A percentile compares a stretch with the other conserved stretches of the same genome.
phyloP scores from a whole-genome alignment of 1,284 basidiomycete genomes.

The Sporisorium reilianum region DNA sequence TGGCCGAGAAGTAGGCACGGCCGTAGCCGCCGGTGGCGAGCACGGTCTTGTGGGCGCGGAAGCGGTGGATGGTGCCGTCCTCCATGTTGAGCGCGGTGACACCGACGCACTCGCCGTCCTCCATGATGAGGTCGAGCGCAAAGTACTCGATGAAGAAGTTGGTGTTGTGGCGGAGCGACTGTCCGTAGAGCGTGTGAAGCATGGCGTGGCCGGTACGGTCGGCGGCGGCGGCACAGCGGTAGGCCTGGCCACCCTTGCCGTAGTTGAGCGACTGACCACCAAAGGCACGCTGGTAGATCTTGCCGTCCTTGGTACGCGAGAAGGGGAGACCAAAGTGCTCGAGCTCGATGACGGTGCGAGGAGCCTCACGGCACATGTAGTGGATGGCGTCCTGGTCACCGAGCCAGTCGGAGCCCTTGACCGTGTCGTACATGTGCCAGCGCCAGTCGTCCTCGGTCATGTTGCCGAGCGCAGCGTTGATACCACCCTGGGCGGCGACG shows the following conservation, averaged over 20 bases:
- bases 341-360: slow-evolving; percentile 91
- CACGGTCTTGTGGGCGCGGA: slow-evolving; percentile 98
- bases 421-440: slow-evolving; percentile 99
- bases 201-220: slow-evolving; percentile 99
- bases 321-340: slow-evolving; percentile 99
- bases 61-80: slow-evolving; percentile 97
- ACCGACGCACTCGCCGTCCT: slow-evolving; percentile 98
- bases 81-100: slow-evolving; percentile 99
- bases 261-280: slow-evolving; percentile 97
- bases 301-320: slow-evolving; percentile 98
- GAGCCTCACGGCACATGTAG: slow-evolving; percentile 98
- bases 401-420: slow-evolving; percentile 99
- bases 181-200: slow-evolving; percentile 97
- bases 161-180: slow-evolving; percentile 98
- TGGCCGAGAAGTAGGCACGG: slow-evolving; percentile 98
- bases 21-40: slow-evolving; percentile 98
- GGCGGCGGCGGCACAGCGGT: slow-evolving; percentile 97
- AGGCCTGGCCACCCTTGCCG: slow-evolving; percentile 99
- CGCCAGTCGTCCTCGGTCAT: slow-evolving; percentile 84
- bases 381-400: slow-evolving; percentile 99
- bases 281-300: slow-evolving; percentile 99
- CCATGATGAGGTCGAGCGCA: slow-evolving; percentile 94
- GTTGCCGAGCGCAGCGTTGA: slow-evolving; percentile 98
- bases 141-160: slow-evolving; percentile 99
- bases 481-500: slow-evolving; percentile 98